Conservation (phyloP, 495 filamentous ascomycete genomes). For the Friedmanniomyces simplex region DNA sequence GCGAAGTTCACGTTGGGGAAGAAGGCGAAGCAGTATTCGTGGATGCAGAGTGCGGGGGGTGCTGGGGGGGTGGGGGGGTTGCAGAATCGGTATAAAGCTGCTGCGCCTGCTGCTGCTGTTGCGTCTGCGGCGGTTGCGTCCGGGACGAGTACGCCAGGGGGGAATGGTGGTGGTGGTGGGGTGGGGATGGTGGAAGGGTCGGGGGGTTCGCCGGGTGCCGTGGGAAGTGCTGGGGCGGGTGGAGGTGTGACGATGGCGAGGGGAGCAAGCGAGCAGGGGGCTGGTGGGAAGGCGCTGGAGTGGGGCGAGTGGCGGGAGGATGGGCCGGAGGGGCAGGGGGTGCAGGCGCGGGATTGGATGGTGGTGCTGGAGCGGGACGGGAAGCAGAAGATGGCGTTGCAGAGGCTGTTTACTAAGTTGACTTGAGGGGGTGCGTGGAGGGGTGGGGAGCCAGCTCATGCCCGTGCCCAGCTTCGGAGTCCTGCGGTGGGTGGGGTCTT, state of each 20-base stretch:
- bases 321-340: conserved; percentile 46
- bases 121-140: conserved; percentile 1
- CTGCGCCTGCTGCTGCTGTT: neutral
- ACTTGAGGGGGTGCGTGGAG: no score
- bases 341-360: conserved; percentile 64
- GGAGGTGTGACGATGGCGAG: neutral
- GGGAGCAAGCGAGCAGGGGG: no score
- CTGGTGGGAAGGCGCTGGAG: neutral
- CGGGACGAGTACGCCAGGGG: conserved; percentile 23
- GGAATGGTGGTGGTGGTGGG: neutral
- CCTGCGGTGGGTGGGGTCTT: no score
- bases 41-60: conserved; percentile 21
- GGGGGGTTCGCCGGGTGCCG: neutral
- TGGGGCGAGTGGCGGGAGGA: conserved; percentile 58
- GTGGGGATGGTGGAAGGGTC: neutral
- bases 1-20: conserved; percentile 28
- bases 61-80: conserved; percentile 13
- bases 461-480: no score
- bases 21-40: conserved; percentile 26
- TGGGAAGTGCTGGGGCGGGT: no score
- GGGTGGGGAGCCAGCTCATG: no score
- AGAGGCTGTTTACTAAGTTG: conserved; percentile 38
- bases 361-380: conserved; percentile 52
- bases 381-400: conserved; percentile 42
- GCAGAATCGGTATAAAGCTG: conserved; percentile 12